Evolutionary conservation across 306 rosid species (phyloP), one percentile per base, ranked within the genome.

Genomic region (Styphnolobium japonicum): DNA sequence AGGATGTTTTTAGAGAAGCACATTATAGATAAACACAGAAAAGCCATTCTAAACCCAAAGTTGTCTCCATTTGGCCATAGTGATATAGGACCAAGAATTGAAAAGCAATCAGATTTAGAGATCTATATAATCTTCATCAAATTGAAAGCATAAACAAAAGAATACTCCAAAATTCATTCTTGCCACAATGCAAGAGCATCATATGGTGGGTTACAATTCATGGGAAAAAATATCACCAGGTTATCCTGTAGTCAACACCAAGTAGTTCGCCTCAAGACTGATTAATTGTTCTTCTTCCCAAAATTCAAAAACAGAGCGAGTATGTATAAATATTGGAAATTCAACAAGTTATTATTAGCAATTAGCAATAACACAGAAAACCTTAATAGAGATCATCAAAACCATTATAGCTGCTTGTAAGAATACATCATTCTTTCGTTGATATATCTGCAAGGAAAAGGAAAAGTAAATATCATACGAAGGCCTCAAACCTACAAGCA

Each of bases 331-430:
- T 36, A 61, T 43, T 78, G 79, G 14, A 69, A 45, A 78, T 27
- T 78, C 76, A 67, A 46, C 27, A 72, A 56, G 37, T 21, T 45
- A 69, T 4, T 46, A 21, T 52, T 55, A 61, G 67, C 33, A 37
- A 22, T 53, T 23, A 72, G 67, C 63, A 77, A 37, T 49, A 62
- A 40, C 29, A 14, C 25, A n/a, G 25, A 33, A 27, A 66, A 89
- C 98, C 95, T 92, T 94, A 18, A 86, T 76, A 49, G 98, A 86
- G 46, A 91, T 76, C 93, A 94, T 87, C 78, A 92, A 76, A 82
- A 94, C 95, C 97, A 88, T 89, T 53, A 89, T 34, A 71, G 85
- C 88, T 25, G 95, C 91, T 81, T 78, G 85, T 34, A 71, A 57
- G 2, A 1, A 5, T 36, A 48, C 76, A 43, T 84, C 85, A 33